Conservation (phyloP, 108 stramenopile species). For the Mediolabrus comicus region DNA sequence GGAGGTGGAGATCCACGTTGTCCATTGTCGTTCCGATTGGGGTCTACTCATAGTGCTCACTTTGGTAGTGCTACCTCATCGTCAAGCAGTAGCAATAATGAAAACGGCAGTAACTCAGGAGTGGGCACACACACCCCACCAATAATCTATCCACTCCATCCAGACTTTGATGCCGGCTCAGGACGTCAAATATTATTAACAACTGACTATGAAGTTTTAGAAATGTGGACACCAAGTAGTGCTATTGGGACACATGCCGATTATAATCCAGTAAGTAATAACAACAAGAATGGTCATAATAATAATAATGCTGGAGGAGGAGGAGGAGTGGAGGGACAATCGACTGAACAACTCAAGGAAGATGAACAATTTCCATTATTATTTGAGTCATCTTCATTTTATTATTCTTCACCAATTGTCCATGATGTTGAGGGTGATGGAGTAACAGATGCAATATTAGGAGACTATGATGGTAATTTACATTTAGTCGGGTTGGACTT, state of each 20-base stretch:
- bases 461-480: slow-evolving; percentile 80
- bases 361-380: slow-evolving; percentile 74
- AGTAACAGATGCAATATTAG: slow-evolving; percentile 65
- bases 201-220: slow-evolving; percentile 79
- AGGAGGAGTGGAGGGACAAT: slow-evolving; percentile 9
- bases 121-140: slow-evolving; percentile 51
- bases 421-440: slow-evolving; percentile 78
- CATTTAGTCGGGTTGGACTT: slow-evolving; percentile 65
- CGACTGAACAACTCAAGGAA: slow-evolving; percentile 64
- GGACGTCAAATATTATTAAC: slow-evolving; percentile 73
- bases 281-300: no score
- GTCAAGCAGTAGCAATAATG: background rate
- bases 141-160: slow-evolving; percentile 71
- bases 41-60: slow-evolving; percentile 52
- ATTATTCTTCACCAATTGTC: slow-evolving; percentile 61
- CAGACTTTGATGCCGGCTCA: slow-evolving; percentile 63
- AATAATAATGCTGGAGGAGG: background rate
- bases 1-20: slow-evolving; percentile 43
- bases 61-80: slow-evolving; percentile 13
- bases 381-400: slow-evolving; percentile 75
- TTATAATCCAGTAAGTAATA: background rate
- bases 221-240: slow-evolving; percentile 68
- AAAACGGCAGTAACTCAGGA: background rate
- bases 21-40: slow-evolving; percentile 72
- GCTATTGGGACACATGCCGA: slow-evolving; percentile 24